A percentile compares a stretch with the other conserved stretches of the same genome.
These are phyloP conservation scores for Byssochlamys sp. DNA, from an alignment of 2,329 filamentous ascomycete genomes.

Conservation along the genomic window DNA sequence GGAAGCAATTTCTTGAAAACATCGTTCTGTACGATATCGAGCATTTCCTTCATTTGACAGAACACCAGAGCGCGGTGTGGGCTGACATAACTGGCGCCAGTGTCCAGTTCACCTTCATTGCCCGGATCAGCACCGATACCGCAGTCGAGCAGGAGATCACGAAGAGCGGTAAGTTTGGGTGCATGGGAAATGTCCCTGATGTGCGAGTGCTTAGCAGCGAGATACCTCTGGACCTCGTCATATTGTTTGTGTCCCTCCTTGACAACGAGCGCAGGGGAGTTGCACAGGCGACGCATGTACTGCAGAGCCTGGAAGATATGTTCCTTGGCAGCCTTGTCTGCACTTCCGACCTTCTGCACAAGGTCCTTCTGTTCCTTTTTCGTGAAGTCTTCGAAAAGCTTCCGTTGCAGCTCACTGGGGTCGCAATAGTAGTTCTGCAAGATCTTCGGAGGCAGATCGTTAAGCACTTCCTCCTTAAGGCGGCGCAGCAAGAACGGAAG, in stretches of 20 bases:
- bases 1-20: slow-evolving; percentile 87
- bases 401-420: slow-evolving; percentile 85
- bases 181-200: slow-evolving; percentile 80
- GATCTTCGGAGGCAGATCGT: slow-evolving; percentile 95
- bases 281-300: slow-evolving; percentile 99
- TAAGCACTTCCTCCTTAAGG: slow-evolving; percentile 92
- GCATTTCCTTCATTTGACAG: slow-evolving; percentile 99
- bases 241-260: slow-evolving; percentile 88
- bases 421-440: slow-evolving; percentile 99
- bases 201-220: slow-evolving; percentile 67
- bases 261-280: slow-evolving; percentile 90
- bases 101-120: slow-evolving; percentile 45
- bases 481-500: slow-evolving; percentile 90
- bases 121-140: slow-evolving; percentile 72
- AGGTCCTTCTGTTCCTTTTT: slow-evolving; percentile 87
- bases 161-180: slow-evolving; percentile 80
- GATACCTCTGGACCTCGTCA: slow-evolving; percentile 70
- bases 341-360: slow-evolving; percentile 68
- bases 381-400: slow-evolving; percentile 90
- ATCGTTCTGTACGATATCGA: slow-evolving; percentile 94
- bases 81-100: slow-evolving; percentile 70
- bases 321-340: slow-evolving; percentile 88
- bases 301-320: slow-evolving; percentile 98
- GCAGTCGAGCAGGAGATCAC: slow-evolving; percentile 93
- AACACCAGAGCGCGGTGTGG: slow-evolving; percentile 93